Conservation (phyloP, 179 eudicot species). For the Beta lomatogona region DNA sequence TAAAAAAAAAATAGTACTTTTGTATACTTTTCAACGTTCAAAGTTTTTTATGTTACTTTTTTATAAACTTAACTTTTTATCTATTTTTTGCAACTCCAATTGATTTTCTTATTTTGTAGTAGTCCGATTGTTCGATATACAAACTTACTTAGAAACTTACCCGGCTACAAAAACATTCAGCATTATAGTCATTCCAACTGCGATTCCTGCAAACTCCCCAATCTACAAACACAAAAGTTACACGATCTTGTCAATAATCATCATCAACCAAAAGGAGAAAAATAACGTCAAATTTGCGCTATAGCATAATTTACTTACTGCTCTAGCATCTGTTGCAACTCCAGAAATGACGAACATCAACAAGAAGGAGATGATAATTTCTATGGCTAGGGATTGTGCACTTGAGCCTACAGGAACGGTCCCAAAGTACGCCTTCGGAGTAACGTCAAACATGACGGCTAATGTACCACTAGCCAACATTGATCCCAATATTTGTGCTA, state of each 20-base stretch:
- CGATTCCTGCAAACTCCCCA: slow-evolving; percentile 40
- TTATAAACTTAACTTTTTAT: too few species aligned
- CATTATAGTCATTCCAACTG: slow-evolving; percentile 45
- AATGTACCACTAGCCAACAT: slow-evolving; percentile 67
- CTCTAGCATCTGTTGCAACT: slow-evolving; percentile 63
- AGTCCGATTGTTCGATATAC: too few species aligned
- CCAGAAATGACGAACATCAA: slow-evolving; percentile 79
- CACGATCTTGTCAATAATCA: neutral
- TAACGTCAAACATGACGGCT: slow-evolving; percentile 52
- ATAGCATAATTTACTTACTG: slow-evolving; percentile 41
- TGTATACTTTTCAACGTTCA: too few species aligned
- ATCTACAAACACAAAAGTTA: slow-evolving; percentile 19
- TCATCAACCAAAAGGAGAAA: too few species aligned
- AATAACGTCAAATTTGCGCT: neutral
- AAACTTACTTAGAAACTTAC: slow-evolving; percentile 18
- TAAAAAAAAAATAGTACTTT: too few species aligned
- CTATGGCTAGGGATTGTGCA: slow-evolving; percentile 61
- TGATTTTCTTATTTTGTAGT: too few species aligned
- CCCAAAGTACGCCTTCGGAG: slow-evolving; percentile 60
- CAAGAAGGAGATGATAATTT: slow-evolving; percentile 72
- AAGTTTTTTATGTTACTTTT: too few species aligned
- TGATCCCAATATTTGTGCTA: slow-evolving; percentile 65
- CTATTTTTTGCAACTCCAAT: too few species aligned
- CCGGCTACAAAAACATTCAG: slow-evolving; percentile 45
- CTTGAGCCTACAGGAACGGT: slow-evolving; percentile 67